phyloP scores from a whole-genome alignment of 208 protist species.

The Leishmania arabica region DNA sequence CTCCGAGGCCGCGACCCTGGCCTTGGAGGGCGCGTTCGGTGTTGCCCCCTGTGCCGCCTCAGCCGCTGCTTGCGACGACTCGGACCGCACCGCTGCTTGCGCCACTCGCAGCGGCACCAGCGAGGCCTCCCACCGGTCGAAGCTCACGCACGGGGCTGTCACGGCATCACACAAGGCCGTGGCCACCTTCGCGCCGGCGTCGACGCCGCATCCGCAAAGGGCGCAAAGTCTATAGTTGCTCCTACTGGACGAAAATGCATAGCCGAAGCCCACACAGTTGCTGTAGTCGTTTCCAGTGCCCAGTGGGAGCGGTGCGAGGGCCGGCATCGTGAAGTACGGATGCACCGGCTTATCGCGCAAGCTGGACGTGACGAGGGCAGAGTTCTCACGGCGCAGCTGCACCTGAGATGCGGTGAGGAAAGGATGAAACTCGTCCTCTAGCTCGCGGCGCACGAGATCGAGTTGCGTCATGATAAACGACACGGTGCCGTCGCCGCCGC shows the following conservation, averaged over 20 bases:
- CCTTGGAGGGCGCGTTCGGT: background rate
- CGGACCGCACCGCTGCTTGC: conserved; percentile 22
- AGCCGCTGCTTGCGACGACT: conserved; percentile 2
- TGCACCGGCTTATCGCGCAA: background rate
- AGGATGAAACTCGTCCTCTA: conserved; percentile 34
- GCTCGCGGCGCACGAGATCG: conserved; percentile 50
- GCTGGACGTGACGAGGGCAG: background rate
- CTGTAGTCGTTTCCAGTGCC: conserved; percentile 89
- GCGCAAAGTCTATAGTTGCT: conserved; percentile 12
- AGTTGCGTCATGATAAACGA: conserved; percentile 80
- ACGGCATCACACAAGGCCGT: conserved; percentile 41
- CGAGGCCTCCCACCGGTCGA: conserved; percentile 74
- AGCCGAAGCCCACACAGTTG: conserved; percentile 79
- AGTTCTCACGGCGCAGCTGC: background rate
- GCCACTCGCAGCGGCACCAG: conserved; percentile 65
- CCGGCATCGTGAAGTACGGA: conserved; percentile 57
- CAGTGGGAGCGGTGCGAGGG: conserved; percentile 70
- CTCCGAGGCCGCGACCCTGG: background rate
- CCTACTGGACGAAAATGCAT: conserved; percentile 37
- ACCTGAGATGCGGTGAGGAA: conserved; percentile 6
- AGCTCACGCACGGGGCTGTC: conserved; percentile 53
- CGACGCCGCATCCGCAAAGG: conserved; percentile 17
- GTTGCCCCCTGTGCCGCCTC: background rate
- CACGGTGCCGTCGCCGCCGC: conserved; percentile 86
- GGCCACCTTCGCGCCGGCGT: conserved; percentile 39